Evolutionary conservation across 768 basidiomycete genomes (phyloP), one percentile per base, ranked within the genome.

Genomic region (Terana coerulea): DNA sequence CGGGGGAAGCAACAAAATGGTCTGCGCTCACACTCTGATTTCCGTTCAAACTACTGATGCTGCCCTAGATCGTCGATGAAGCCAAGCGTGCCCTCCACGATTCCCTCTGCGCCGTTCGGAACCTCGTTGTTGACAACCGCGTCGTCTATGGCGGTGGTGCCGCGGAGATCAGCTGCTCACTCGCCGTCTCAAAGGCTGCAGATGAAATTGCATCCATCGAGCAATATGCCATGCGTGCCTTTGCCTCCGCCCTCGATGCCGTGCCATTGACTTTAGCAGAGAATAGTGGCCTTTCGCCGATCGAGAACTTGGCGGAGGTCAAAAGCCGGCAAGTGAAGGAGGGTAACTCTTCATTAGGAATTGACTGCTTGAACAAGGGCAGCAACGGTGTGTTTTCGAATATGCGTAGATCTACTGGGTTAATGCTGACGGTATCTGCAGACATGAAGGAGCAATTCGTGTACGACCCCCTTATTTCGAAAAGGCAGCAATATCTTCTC

Each of bases 221-320:
- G 71, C 97, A 99, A 75, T 99, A 99, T 64, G 97, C 97, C 2
- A 98, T 99, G 95, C 87, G 95, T 43, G 95, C 97, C n/a, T 99
- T 98, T 67, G 80, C 97, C 3, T 89, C 91, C 29, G 95, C 97
- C 12, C 75, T 99, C 7, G 97, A 99, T 62, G 80, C 93, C n/a
- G 73, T 98, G 43, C 97, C 97, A 3, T 80, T 99, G 11, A 97
- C 97, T 3, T 77, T 99, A 10, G 97, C 97, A 12, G 97, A 99
- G 71, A 99, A 99, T 76, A 95, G 92, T 54, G 97, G 97, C 48
- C 70, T 98, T 37, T 86, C 90, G 12, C 97, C 97, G 10, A 99
- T 99, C 54, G 94, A 95, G 70, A 97, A 94, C 5, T 78, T 99
- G n/a, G 85, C 97, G 2, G 88, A 94, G 52, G 88, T 99, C 47